Evolutionary conservation across 2,329 filamentous ascomycete genomes (phyloP).

Genomic region (Sphaerulina vaccinii): DNA sequence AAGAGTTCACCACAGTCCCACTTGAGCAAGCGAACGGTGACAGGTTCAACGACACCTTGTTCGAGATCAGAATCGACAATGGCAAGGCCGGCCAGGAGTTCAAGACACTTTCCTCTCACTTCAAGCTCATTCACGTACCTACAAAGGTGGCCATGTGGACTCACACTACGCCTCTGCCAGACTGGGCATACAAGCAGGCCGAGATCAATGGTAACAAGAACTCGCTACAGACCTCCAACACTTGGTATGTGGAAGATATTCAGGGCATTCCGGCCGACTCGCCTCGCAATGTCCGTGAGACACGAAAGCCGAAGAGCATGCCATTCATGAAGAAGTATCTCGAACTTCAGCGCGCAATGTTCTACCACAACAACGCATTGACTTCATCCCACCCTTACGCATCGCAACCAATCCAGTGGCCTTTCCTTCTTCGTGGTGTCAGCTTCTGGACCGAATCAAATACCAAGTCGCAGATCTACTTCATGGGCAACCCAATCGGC

Average conservation of each 20-base stretch:
- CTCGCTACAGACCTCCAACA: constrained; percentile 79
- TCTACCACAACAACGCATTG: constrained; percentile 97
- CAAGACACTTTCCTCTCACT: constrained; percentile 85
- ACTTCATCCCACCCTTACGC: constrained; percentile 97
- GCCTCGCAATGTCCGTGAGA: constrained; percentile 70
- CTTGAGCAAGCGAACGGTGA: constrained; percentile 69
- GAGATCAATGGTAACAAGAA: constrained; percentile 99
- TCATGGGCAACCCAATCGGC: constrained; percentile 91
- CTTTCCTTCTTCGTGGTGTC: constrained; percentile 92
- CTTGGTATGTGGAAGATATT: constrained; percentile 92
- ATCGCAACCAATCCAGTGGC: constrained; percentile 94
- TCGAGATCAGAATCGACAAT: constrained; percentile 86
- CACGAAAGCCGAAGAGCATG: constrained; percentile 75
- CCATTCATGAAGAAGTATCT: constrained; percentile 94
- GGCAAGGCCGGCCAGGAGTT: constrained; percentile 80
- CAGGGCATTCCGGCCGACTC: constrained; percentile 72
- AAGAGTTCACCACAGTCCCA: constrained; percentile 88
- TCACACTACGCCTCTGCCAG: constrained; percentile 87
- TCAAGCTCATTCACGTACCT: constrained; percentile 92
- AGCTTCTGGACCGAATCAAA: constrained; percentile 99
- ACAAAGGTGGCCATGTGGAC: constrained; percentile 99
- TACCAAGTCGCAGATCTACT: constrained; percentile 95
- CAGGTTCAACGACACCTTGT: constrained; percentile 84
- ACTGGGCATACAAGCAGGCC: constrained; percentile 96
- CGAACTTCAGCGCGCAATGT: constrained; percentile 96